Evolutionary conservation across 805 yeast species (phyloP).

Genomic region (Metschnikowia kofuensis): DNA sequence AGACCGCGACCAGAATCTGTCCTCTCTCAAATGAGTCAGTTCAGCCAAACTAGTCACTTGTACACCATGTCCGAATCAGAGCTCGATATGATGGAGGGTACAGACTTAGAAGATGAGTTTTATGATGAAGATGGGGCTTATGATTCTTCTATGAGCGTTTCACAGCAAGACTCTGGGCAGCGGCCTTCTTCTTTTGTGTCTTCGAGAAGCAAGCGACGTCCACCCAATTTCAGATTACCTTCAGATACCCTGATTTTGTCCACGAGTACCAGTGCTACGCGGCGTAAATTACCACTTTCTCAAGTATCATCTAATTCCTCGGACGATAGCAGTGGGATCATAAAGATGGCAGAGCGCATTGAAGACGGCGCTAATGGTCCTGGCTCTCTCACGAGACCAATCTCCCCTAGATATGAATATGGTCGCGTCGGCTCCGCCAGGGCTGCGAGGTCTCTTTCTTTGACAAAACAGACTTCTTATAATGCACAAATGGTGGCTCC

Average conservation of each 20-base stretch:
- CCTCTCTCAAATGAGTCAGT: constrained; percentile 38
- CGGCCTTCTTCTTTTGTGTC: constrained; percentile 17
- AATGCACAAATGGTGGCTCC: constrained; percentile 9
- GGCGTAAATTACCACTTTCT: constrained; percentile 27
- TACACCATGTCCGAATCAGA: constrained; percentile 44
- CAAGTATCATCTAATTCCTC: constrained; percentile 39
- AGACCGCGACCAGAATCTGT: constrained; percentile 38
- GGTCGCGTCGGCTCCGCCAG: background rate
- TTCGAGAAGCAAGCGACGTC: constrained; percentile 23
- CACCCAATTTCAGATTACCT: constrained; percentile 31
- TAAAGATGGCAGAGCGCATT: constrained; percentile 9
- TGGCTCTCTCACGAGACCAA: constrained; percentile 1
- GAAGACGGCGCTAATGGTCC: constrained; percentile 7
- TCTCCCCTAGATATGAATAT: constrained; percentile 5
- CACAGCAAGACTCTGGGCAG: constrained; percentile 25
- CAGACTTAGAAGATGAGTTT: constrained; percentile 36
- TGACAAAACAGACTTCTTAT: background rate
- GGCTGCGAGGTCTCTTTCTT: background rate
- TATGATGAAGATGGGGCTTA: constrained; percentile 35
- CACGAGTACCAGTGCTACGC: constrained; percentile 27
- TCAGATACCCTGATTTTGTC: constrained; percentile 37
- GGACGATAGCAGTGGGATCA: constrained; percentile 27
- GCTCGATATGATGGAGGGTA: constrained; percentile 37
- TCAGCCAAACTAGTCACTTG: constrained; percentile 40
- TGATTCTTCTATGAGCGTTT: constrained; percentile 37